Base-by-base conservation (phyloP, 352 stramenopile species). In the Poterioochromonas sp. region DNA sequence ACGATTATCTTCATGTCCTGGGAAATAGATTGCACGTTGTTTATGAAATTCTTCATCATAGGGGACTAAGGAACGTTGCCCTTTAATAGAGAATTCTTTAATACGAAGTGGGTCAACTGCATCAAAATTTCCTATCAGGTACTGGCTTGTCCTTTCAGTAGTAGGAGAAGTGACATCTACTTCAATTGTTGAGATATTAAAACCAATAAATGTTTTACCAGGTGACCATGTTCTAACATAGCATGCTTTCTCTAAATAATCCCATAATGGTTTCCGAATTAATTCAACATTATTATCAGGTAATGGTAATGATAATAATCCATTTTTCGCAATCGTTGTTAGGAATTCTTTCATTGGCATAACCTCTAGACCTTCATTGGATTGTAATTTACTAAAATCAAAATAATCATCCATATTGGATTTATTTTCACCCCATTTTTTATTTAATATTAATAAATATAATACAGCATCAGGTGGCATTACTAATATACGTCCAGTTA, bases 331-430 rank as follows among this genome's bases (percentile, higher is more conserved):
- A 69, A 85, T 92, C 18, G 83, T 83, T 80, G 86, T 79, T 58
- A 93, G 74, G 80, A 92, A 92, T 77, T 92, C 85, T 69, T 91
- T 81, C 76, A 86, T 90, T 0, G 62, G 83, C 63, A 92, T 90
- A 8, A 91, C 80, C 41, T 83, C 79, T 18, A 93, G 76, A 11
- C 84, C 74, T 32, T 82, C 79, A 53, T 87, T 86, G 73, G 84
- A 81, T 11, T 80, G 54, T n/a, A 74, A 82, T 18, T 82, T 40
- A 39, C 88, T 80, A 18, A 91, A 83, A 41, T 86, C 83, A 76
- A 89, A 90, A 79, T 91, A 92, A 63, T 88, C 82, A 47, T 84
- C 86, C 65, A 35, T 53, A 40, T 80, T 84, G 44, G 60, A 47
- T 22, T 77, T 40, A 0, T 44, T 73, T 18, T 76, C 44, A 8